Evolutionary conservation across 805 yeast genomes (phyloP).

Genomic region (Maudiozyma saulgeensis): DNA sequence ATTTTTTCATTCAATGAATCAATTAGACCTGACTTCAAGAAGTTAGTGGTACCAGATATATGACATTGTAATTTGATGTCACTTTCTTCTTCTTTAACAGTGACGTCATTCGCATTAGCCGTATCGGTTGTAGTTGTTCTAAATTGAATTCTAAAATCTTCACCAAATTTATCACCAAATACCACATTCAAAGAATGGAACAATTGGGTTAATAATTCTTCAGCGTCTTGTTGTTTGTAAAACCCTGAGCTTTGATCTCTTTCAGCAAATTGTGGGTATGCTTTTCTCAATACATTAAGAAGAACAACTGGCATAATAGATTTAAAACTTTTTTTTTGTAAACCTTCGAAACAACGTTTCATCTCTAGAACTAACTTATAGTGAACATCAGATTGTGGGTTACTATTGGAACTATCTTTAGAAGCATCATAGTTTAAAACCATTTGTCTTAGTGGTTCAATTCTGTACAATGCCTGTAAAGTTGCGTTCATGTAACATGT

Average conservation of each 20-base stretch:
- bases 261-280: slow-evolving; percentile 86
- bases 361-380: slow-evolving; percentile 40
- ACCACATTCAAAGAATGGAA: slow-evolving; percentile 41
- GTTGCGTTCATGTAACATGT: slow-evolving; percentile 91
- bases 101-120: slow-evolving; percentile 42
- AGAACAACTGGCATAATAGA: slow-evolving; percentile 63
- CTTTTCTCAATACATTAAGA: slow-evolving; percentile 52
- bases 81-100: slow-evolving; percentile 39
- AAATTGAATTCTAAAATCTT: slow-evolving; percentile 57
- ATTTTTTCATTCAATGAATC: slow-evolving; percentile 66
- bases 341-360: slow-evolving; percentile 34
- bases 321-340: slow-evolving; percentile 32
- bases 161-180: slow-evolving; percentile 38
- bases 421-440: slow-evolving; percentile 44
- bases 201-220: slow-evolving; percentile 83
- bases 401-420: slow-evolving; percentile 39
- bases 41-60: slow-evolving; percentile 76
- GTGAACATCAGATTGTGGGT: slow-evolving; percentile 26
- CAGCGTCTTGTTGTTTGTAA: slow-evolving; percentile 96
- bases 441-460: slow-evolving; percentile 59
- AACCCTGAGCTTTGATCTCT: slow-evolving; percentile 53
- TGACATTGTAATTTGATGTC: slow-evolving; percentile 80
- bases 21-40: slow-evolving; percentile 73
- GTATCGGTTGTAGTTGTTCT: slow-evolving; percentile 55
- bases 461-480: slow-evolving; percentile 75